Evolutionary conservation across 345 rosid species (phyloP).

Genomic region (Eucalyptus tenuipes): DNA sequence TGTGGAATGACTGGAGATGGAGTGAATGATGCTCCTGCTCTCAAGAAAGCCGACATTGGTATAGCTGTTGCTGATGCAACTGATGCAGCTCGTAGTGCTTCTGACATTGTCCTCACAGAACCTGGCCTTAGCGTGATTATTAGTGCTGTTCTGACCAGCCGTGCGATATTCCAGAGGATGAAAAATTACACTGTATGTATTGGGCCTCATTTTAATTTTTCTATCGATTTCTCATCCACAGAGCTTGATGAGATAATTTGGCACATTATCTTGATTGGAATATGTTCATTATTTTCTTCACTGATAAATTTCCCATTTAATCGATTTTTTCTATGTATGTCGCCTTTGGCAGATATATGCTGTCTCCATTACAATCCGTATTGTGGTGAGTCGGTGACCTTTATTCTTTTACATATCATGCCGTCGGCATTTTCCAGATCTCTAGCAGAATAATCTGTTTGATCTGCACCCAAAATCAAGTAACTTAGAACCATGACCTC

Average conservation of each 20-base stretch:
- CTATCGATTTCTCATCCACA: not conserved
- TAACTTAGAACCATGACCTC: not conserved
- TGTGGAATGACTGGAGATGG: conserved; percentile 99
- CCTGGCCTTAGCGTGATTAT: conserved; percentile 98
- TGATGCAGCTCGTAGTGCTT: conserved; percentile 99
- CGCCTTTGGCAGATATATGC: conserved; percentile 67
- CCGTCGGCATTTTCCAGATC: not conserved
- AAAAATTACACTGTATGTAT: conserved; percentile 82
- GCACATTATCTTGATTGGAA: not conserved
- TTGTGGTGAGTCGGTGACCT: conserved; percentile 56
- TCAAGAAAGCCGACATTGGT: conserved; percentile 96
- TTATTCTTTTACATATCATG: not conserved
- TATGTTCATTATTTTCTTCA: not conserved
- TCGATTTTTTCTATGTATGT: not conserved
- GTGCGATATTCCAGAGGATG: conserved; percentile 97
- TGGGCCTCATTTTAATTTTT: not conserved
- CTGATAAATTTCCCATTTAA: not conserved
- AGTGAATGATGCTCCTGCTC: conserved; percentile 99
- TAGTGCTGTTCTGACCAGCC: conserved; percentile 95
- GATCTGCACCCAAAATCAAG: not conserved
- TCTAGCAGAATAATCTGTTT: not conserved
- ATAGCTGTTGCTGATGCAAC: conserved; percentile 99
- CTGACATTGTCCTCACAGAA: conserved; percentile 92
- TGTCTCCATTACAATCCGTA: conserved; percentile 98
- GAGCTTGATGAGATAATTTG: not conserved